Base-by-base conservation (phyloP, 345 rosid genomes). In the Rhodamnia argentea region DNA sequence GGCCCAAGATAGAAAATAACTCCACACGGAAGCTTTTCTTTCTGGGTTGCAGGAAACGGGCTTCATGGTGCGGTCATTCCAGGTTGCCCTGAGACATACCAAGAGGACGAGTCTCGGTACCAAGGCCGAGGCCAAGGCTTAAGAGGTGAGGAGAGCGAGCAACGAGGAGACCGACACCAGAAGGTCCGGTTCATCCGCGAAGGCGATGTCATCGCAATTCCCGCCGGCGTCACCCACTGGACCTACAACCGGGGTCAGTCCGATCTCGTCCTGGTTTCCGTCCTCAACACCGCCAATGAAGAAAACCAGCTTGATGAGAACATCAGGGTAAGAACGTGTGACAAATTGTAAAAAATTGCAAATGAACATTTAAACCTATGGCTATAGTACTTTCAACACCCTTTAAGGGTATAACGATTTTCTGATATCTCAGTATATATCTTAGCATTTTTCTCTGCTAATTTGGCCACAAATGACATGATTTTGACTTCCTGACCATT, bases 181-280 rank as follows among this genome's bases (percentile, higher is more conserved):
- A 89, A 90, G 86, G 85, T 89, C 52, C 57, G 92, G 23, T 55
- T 37, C 16, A 27, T 93, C 59, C 51, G 89, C 6, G 84, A 90
- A n/a, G 94, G 93, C 6, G 92, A 92, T 64, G 42, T 92, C 16
- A 4, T 91, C 1, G 94, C 92, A 6, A 24, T 92, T 83, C 93
- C 93, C 1, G 58, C 90, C 8, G 94, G 94, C n/a, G 88, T 87
- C 18, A 84, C 92, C 59, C 86, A 92, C 70, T 93, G 94, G 94
- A 53, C 87, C 75, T 90, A 90, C 87, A 91, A 91, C 89, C 55
- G 87, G 37, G 95, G 92, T 55, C 82, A 82, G 9, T 16, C 78
- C 9, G 82, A 88, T 13, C 91, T 92, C 57, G 91, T 90, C 42
- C 59, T 89, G 32, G 90, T 92, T 57, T 22, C 87, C 10, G 64